Percentiles rank a stretch among this genome's conserved stretches.
Evolutionary conservation across 2,329 filamentous ascomycete genomes (phyloP).

Genomic region (Hansfordia pulvinata): DNA sequence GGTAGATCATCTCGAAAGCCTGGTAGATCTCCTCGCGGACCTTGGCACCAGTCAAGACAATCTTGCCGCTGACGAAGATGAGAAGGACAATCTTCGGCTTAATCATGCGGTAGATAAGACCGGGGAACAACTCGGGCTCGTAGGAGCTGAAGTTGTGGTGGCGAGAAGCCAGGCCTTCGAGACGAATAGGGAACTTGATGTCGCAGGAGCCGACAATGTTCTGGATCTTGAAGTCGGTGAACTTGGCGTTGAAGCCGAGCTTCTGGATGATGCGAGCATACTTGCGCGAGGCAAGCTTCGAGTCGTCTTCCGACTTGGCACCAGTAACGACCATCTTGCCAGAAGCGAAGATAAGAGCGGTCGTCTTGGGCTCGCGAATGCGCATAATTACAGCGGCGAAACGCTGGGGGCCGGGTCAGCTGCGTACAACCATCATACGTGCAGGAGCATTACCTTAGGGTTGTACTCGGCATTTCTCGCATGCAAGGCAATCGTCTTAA

Average conservation of each 20-base stretch:
- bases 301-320: slow-evolving; percentile 95
- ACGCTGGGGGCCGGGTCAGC: slow-evolving; percentile 45
- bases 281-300: slow-evolving; percentile 91
- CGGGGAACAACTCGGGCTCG: slow-evolving; percentile 95
- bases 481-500: slow-evolving; percentile 98
- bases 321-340: slow-evolving; percentile 99
- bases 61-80: slow-evolving; percentile 97
- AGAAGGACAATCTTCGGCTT: slow-evolving; percentile 97
- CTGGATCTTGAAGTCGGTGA: slow-evolving; percentile 99
- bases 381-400: slow-evolving; percentile 99
- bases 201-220: slow-evolving; percentile 98
- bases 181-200: slow-evolving; percentile 97
- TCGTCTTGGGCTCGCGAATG: slow-evolving; percentile 98
- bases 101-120: slow-evolving; percentile 99
- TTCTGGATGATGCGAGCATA: slow-evolving; percentile 99
- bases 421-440: slow-evolving; percentile 7
- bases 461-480: slow-evolving; percentile 98
- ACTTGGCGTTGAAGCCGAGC: slow-evolving; percentile 98
- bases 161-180: slow-evolving; percentile 88
- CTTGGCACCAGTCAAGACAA: slow-evolving; percentile 93
- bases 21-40: slow-evolving; percentile 97
- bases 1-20: slow-evolving; percentile 94
- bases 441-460: slow-evolving; percentile 63
- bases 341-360: slow-evolving; percentile 91
- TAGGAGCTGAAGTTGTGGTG: slow-evolving; percentile 99